phyloP scores from a whole-genome alignment of 345 rosid species.

The Camelina neglecta region DNA sequence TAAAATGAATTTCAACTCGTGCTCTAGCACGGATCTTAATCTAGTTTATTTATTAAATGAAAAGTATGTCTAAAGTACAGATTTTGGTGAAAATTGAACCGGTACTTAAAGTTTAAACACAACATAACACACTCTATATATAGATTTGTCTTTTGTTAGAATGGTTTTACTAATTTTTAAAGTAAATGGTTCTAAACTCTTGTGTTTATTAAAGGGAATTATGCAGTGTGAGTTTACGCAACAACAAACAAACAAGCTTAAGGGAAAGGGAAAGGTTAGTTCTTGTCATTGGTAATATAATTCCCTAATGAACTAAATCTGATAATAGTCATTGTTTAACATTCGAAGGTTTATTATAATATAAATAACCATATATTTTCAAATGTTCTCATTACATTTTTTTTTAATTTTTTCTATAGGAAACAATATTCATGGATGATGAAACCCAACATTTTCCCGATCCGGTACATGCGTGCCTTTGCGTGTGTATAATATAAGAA shows the following conservation, averaged over 20 bases:
- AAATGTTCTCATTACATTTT: too few species aligned
- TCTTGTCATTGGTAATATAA: background rate
- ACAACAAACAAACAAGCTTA: slow-evolving; percentile 7
- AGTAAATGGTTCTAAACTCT: background rate
- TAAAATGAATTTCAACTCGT: too few species aligned
- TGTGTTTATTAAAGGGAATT: background rate
- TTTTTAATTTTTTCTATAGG: background rate
- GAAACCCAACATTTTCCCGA: background rate
- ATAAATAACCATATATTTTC: background rate
- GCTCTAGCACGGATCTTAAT: too few species aligned
- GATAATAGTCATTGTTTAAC: background rate
- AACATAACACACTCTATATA: too few species aligned
- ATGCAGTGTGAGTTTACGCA: slow-evolving; percentile 28
- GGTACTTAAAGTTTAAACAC: too few species aligned
- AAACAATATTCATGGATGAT: slow-evolving; percentile 19
- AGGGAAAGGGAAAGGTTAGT: slow-evolving; percentile 23
- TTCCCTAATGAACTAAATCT: background rate
- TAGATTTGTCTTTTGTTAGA: too few species aligned
- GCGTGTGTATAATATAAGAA: background rate
- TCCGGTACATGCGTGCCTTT: slow-evolving; percentile 16
- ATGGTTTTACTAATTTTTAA: too few species aligned
- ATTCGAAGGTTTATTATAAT: background rate
- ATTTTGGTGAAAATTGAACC: too few species aligned
- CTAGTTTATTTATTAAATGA: background rate
- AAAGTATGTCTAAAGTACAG: too few species aligned